These are phyloP conservation scores for Jackrogersella multiformis DNA, from an alignment of 495 filamentous ascomycete species.

Conservation along the genomic window DNA sequence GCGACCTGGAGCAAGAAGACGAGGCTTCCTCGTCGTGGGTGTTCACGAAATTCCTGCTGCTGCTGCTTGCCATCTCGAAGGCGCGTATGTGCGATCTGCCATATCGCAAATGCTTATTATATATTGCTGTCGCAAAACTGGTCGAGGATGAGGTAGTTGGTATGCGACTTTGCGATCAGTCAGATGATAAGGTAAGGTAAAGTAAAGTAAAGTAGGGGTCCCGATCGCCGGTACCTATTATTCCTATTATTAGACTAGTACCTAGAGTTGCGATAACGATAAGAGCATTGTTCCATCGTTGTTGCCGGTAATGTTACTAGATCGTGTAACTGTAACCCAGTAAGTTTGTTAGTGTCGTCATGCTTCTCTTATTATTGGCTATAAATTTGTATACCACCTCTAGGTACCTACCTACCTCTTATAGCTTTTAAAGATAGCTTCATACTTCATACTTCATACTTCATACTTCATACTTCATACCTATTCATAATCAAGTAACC, in stretches of 20 bases:
- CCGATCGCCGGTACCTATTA: background rate
- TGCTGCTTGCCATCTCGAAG: constrained; percentile 47
- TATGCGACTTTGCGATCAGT: constrained; percentile 33
- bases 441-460: no score
- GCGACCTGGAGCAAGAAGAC: constrained; percentile 45
- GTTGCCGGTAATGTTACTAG: constrained; percentile 4
- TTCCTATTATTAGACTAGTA: background rate
- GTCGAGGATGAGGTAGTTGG: constrained; percentile 3
- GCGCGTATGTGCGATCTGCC: constrained; percentile 38
- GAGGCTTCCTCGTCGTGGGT: constrained; percentile 42
- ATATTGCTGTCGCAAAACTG: background rate
- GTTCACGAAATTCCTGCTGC: constrained; percentile 45
- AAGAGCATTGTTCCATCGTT: constrained; percentile 6
- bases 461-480: no score
- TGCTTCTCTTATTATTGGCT: background rate
- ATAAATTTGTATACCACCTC: background rate
- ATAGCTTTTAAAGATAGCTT: no score
- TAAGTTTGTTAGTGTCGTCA: constrained; percentile 12
- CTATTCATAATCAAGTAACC: background rate
- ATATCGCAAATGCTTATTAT: constrained; percentile 35
- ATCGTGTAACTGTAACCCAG: background rate
- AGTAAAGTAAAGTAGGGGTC: constrained; percentile 20
- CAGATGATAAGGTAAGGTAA: no score
- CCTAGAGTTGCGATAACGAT: constrained; percentile 13
- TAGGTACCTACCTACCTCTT: no score